These are phyloP conservation scores for Kondoa malvinella DNA, from an alignment of 768 basidiomycete species.

Conservation along the genomic window DNA sequence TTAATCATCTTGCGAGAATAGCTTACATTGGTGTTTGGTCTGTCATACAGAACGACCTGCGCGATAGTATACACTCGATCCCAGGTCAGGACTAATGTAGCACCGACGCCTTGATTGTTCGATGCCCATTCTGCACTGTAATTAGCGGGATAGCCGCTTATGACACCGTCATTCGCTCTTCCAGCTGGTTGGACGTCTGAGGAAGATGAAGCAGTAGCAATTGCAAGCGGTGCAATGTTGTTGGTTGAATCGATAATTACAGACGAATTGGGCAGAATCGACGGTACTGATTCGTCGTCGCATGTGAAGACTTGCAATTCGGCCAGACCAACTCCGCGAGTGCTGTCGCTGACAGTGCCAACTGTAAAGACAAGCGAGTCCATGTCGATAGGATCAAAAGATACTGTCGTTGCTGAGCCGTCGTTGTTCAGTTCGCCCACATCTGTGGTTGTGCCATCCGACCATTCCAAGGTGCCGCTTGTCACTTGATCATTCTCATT, in stretches of 20 bases:
- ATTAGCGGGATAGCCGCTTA: slow-evolving; percentile 17
- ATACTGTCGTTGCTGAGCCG: slow-evolving; percentile 19
- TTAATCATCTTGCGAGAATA: not conserved
- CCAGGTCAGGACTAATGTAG: slow-evolving; percentile 16
- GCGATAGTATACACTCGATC: slow-evolving; percentile 9
- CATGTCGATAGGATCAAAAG: slow-evolving; percentile 1
- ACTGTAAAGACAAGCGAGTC: slow-evolving; percentile 13
- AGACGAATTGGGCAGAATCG: not conserved
- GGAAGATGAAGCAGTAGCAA: not conserved
- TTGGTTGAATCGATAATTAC: not conserved
- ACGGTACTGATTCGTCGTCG: not conserved
- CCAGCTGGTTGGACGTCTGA: not conserved
- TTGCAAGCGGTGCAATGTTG: slow-evolving; percentile 11
- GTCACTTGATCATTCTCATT: slow-evolving; percentile 18
- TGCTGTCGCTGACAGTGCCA: not conserved
- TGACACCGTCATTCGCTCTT: slow-evolving; percentile 13
- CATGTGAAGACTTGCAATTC: slow-evolving; percentile 18
- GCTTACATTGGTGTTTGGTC: not conserved
- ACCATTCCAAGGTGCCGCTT: slow-evolving; percentile 15
- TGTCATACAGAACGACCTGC: slow-evolving; percentile 14
- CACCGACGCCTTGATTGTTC: slow-evolving; percentile 9
- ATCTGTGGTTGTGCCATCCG: slow-evolving; percentile 11
- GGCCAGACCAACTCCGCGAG: slow-evolving; percentile 15
- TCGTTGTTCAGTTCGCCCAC: slow-evolving; percentile 21
- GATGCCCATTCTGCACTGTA: slow-evolving; percentile 18